These are phyloP conservation scores for Yamadazyma phyllophila DNA, from an alignment of 805 yeast species.

Conservation along the genomic window DNA sequence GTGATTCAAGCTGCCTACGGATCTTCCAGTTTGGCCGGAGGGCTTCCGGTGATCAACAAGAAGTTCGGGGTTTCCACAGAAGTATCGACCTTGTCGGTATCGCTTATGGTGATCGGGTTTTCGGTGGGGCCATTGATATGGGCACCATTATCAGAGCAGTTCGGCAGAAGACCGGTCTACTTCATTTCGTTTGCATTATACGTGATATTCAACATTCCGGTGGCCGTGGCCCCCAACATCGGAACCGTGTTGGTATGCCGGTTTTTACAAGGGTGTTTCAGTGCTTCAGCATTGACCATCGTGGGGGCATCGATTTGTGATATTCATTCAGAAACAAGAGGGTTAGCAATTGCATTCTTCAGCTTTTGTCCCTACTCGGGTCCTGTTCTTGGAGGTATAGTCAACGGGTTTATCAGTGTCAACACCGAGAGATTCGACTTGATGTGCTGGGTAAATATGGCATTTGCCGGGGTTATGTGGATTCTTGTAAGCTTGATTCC, in stretches of 20 bases:
- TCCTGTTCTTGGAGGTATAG: constrained; percentile 86
- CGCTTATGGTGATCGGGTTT: constrained; percentile 87
- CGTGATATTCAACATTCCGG: constrained; percentile 79
- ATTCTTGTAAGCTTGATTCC: constrained; percentile 63
- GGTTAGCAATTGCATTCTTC: constrained; percentile 85
- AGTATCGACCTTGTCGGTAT: constrained; percentile 76
- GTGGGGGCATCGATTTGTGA: constrained; percentile 94
- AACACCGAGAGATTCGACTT: constrained; percentile 66
- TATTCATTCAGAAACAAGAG: constrained; percentile 78
- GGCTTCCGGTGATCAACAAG: constrained; percentile 64
- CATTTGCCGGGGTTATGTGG: constrained; percentile 86
- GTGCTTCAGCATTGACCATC: constrained; percentile 77
- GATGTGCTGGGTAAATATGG: constrained; percentile 89
- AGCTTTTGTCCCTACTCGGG: constrained; percentile 93
- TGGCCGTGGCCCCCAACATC: constrained; percentile 80
- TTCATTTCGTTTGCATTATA: constrained; percentile 72
- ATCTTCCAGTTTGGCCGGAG: constrained; percentile 87
- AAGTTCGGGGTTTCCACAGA: constrained; percentile 69
- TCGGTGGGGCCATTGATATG: constrained; percentile 83
- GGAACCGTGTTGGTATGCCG: constrained; percentile 80
- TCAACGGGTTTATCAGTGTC: constrained; percentile 80
- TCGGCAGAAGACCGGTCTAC: constrained; percentile 84
- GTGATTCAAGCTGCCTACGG: constrained; percentile 93
- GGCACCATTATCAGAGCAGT: constrained; percentile 85
- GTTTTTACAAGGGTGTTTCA: constrained; percentile 82